Evolutionary conservation across 768 basidiomycete genomes (phyloP).

Genomic region (Kondoa malvinella): DNA sequence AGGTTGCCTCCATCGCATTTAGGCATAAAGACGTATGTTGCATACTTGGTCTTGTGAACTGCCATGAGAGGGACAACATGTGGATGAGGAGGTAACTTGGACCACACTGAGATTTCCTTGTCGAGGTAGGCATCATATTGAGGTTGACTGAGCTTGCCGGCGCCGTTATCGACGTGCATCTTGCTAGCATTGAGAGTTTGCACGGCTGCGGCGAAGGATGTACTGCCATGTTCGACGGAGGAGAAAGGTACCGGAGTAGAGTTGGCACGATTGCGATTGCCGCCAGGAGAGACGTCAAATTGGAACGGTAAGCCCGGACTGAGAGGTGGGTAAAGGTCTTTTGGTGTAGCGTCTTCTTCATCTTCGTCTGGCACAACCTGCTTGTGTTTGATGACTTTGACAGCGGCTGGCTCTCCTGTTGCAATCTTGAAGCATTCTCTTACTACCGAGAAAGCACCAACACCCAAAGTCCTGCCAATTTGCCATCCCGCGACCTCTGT

Average conservation of each 20-base stretch:
- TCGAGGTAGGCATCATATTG: constrained; percentile 34
- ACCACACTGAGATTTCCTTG: constrained; percentile 58
- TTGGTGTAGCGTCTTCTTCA: not conserved
- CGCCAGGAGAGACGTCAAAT: not conserved
- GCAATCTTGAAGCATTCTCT: constrained; percentile 14
- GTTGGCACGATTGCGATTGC: not conserved
- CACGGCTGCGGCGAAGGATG: constrained; percentile 2
- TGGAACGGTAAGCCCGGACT: not conserved
- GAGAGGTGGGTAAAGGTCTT: not conserved
- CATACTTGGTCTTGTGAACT: constrained; percentile 42
- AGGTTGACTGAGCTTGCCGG: constrained; percentile 8
- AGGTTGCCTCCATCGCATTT: constrained; percentile 71
- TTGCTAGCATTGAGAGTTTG: constrained; percentile 9
- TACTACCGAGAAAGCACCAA: constrained; percentile 23
- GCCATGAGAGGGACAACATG: constrained; percentile 72
- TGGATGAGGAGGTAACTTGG: constrained; percentile 49
- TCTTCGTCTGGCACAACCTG: not conserved
- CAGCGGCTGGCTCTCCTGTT: constrained; percentile 19
- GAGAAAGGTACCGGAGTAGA: not conserved
- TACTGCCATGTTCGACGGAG: not conserved
- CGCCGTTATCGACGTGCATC: constrained; percentile 1
- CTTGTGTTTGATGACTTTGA: constrained; percentile 24
- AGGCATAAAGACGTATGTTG: constrained; percentile 66
- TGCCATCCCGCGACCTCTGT: constrained; percentile 20
- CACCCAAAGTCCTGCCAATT: constrained; percentile 20